Evolutionary conservation across 768 basidiomycete genomes (phyloP).

Genomic region (Pulveroboletus frians): DNA sequence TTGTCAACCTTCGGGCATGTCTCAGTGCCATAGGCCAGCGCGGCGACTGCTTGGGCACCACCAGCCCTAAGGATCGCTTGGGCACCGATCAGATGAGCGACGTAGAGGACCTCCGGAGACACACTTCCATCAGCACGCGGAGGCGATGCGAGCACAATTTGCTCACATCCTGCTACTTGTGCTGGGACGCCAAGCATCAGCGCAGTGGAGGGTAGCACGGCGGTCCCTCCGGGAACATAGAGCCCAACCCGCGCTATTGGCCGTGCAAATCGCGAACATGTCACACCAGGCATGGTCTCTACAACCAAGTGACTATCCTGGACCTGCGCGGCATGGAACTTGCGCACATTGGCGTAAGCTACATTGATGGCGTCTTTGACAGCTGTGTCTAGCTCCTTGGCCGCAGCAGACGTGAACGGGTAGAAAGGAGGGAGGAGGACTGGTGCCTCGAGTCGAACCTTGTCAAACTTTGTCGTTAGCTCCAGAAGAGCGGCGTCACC

Average conservation of each 20-base stretch:
- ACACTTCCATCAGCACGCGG: constrained; percentile 89
- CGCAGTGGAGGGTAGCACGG: constrained; percentile 92
- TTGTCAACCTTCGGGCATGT: constrained; percentile 98
- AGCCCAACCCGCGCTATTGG: constrained; percentile 95
- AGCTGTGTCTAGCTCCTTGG: constrained; percentile 52
- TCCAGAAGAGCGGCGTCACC: constrained; percentile 87
- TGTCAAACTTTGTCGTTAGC: constrained; percentile 92
- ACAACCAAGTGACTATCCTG: constrained; percentile 67
- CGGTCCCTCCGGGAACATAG: constrained; percentile 97
- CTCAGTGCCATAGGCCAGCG: constrained; percentile 94
- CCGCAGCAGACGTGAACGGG: constrained; percentile 38
- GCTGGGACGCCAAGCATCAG: constrained; percentile 98
- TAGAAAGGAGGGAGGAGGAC: constrained; percentile 76
- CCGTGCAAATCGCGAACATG: constrained; percentile 90
- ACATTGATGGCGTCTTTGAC: constrained; percentile 81
- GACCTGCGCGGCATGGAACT: constrained; percentile 89
- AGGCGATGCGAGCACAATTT: constrained; percentile 94
- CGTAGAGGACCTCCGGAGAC: constrained; percentile 96
- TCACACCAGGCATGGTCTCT: constrained; percentile 97
- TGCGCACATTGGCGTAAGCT: constrained; percentile 87
- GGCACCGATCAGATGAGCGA: constrained; percentile 86
- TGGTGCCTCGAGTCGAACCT: constrained; percentile 62
- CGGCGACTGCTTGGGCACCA: constrained; percentile 93
- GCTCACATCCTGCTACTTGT: constrained; percentile 90
- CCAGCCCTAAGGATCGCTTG: constrained; percentile 90